These are phyloP conservation scores for Opeltia flavorubescens DNA, from an alignment of 495 filamentous ascomycete genomes.

Conservation along the genomic window DNA sequence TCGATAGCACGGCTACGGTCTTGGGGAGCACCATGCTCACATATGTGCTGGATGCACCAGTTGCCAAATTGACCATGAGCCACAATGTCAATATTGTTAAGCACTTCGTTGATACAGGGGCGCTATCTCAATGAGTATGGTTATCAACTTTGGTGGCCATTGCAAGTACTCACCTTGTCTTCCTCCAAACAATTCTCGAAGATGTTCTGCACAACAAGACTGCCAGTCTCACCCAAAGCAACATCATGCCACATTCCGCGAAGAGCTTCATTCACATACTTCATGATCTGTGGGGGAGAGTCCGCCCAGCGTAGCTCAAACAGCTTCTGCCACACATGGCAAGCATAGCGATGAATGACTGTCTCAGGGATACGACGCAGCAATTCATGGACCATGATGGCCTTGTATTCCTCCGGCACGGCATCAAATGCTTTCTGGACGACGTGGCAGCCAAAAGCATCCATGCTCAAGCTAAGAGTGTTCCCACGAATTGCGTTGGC, in stretches of 20 bases:
- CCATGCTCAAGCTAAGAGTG: constrained; percentile 89
- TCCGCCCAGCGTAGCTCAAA: constrained; percentile 94
- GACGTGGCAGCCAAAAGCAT: constrained; percentile 95
- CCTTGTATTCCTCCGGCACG: constrained; percentile 94
- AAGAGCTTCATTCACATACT: constrained; percentile 90
- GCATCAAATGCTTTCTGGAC: constrained; percentile 97
- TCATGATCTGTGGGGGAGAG: constrained; percentile 95
- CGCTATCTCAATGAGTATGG: constrained; percentile 38
- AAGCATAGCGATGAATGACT: constrained; percentile 94
- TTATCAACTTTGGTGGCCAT: background rate
- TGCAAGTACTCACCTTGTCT: constrained; percentile 63
- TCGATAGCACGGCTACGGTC: constrained; percentile 90
- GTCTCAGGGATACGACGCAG: constrained; percentile 93
- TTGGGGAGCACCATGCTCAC: constrained; percentile 83
- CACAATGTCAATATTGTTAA: constrained; percentile 85
- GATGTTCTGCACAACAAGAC: constrained; percentile 96
- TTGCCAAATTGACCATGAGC: constrained; percentile 98
- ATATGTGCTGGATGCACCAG: constrained; percentile 99
- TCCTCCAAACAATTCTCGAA: constrained; percentile 98
- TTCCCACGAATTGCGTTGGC: constrained; percentile 91
- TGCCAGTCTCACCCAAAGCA: constrained; percentile 90
- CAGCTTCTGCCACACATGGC: constrained; percentile 99
- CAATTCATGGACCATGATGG: constrained; percentile 93
- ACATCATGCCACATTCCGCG: constrained; percentile 98
- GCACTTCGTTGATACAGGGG: constrained; percentile 89